Evolutionary conservation across 192 early-diverging fungal genomes (phyloP).

Genomic region (Rhizophagus sp.): DNA sequence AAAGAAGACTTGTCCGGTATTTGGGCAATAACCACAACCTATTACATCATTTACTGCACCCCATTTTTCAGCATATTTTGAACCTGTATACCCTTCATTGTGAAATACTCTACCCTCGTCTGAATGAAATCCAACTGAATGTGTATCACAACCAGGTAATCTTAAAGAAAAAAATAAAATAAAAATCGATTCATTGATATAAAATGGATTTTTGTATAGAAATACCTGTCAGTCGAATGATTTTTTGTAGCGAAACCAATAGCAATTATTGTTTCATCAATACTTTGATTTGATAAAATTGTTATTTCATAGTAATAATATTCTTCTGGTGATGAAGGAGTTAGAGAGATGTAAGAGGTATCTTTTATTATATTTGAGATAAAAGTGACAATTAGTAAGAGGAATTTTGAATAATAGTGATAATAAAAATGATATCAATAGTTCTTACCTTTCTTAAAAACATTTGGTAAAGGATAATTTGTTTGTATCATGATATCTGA

Average conservation of each 20-base stretch:
- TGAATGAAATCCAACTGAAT: constrained; percentile 50
- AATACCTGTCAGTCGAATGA: constrained; percentile 45
- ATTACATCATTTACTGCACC: no score
- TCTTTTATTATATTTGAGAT: not conserved
- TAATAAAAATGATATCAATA: no score
- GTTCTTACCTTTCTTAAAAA: no score
- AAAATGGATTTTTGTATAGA: not conserved
- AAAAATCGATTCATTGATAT: not conserved
- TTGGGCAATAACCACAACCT: constrained; percentile 1
- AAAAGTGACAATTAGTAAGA: no score
- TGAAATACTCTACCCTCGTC: no score
- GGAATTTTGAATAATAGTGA: no score
- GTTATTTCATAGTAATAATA: constrained; percentile 23
- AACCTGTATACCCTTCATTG: no score
- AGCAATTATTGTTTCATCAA: constrained; percentile 43
- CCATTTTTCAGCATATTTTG: no score
- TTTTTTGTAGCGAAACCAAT: constrained; percentile 50
- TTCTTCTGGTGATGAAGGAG: no score
- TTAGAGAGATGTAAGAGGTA: not conserved
- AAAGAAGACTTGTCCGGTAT: constrained; percentile 52
- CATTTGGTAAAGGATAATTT: no score
- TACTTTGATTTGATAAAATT: constrained; percentile 13
- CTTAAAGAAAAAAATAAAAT: not conserved
- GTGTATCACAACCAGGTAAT: constrained; percentile 45
- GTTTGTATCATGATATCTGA: no score